Percentiles rank a stretch among this genome's conserved stretches.
These are phyloP conservation scores for Meyerozyma smithsonii DNA, from an alignment of 1,139 yeast species.

Conservation along the genomic window DNA sequence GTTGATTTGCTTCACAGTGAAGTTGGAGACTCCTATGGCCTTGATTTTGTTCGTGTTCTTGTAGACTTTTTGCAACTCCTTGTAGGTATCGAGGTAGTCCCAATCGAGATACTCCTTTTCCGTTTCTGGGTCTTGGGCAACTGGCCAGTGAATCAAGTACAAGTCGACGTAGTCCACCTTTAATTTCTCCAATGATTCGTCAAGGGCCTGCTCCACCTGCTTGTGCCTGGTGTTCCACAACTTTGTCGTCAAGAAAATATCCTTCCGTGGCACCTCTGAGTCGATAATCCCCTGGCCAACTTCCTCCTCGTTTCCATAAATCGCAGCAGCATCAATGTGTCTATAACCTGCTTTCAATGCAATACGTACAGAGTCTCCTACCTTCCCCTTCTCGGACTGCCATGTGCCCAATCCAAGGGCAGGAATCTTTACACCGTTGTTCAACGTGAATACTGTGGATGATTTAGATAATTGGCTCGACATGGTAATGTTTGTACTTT, in stretches of 20 bases:
- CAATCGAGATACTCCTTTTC: constrained; percentile 26
- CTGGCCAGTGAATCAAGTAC: constrained; percentile 14
- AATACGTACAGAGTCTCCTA: constrained; percentile 53
- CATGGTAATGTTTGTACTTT: too few species aligned
- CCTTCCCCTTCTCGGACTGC: constrained; percentile 56
- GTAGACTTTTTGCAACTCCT: constrained; percentile 51
- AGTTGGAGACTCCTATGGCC: constrained; percentile 80
- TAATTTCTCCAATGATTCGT: constrained; percentile 9
- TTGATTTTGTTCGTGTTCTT: constrained; percentile 52
- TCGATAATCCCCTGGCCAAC: constrained; percentile 58
- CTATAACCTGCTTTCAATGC: constrained; percentile 71
- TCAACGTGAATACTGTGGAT: constrained; percentile 37
- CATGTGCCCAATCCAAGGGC: constrained; percentile 79
- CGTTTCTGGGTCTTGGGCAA: constrained; percentile 28
- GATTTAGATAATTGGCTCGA: constrained; percentile 6
- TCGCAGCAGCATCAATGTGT: constrained; percentile 77
- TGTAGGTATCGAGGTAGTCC: constrained; percentile 65
- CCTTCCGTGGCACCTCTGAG: constrained; percentile 9
- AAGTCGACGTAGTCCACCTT: constrained; percentile 12
- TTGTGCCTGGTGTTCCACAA: constrained; percentile 9
- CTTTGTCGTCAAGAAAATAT: constrained; percentile 12
- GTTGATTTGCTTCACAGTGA: constrained; percentile 49
- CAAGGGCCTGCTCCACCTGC: neutral
- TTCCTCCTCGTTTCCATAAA: constrained; percentile 59
- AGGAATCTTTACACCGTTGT: constrained; percentile 64